Conservation (phyloP, 2,329 filamentous ascomycete species). For the Cadophora luteo-olivacea region DNA sequence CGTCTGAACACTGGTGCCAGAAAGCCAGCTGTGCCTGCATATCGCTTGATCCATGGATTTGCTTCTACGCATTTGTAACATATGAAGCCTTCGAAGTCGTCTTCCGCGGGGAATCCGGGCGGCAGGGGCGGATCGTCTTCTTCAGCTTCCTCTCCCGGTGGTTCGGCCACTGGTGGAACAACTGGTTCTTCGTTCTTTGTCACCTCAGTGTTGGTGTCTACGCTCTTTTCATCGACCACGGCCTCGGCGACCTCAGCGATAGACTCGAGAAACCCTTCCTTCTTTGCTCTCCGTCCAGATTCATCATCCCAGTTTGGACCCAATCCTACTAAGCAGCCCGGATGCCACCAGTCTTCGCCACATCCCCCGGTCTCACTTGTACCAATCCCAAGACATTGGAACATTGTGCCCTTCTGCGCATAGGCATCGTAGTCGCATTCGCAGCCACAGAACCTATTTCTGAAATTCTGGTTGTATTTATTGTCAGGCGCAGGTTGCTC, state of each 20-base stretch:
- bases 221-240: constrained; percentile 37
- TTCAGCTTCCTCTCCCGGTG: constrained; percentile 51
- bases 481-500: constrained; percentile 77
- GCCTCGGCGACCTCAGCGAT: constrained; percentile 58
- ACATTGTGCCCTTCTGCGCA: constrained; percentile 96
- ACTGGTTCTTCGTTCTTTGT: constrained; percentile 31
- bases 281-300: constrained; percentile 49
- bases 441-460: constrained; percentile 91
- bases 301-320: constrained; percentile 74
- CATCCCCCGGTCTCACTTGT: constrained; percentile 83
- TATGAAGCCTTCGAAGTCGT: constrained; percentile 87
- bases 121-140: constrained; percentile 74
- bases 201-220: constrained; percentile 35
- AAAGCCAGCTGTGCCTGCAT: constrained; percentile 82
- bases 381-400: constrained; percentile 89
- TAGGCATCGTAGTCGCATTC: constrained; percentile 86
- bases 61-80: constrained; percentile 94
- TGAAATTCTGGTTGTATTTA: constrained; percentile 95
- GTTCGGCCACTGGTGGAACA: constrained; percentile 37
- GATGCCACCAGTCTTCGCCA: constrained; percentile 98
- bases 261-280: constrained; percentile 49
- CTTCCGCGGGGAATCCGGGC: constrained; percentile 85
- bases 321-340: constrained; percentile 86
- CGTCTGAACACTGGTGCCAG: constrained; percentile 70
- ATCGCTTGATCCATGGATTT: constrained; percentile 89